Evolutionary conservation across 495 filamentous ascomycete species (phyloP).

Genomic region (Xylaria palmicola): DNA sequence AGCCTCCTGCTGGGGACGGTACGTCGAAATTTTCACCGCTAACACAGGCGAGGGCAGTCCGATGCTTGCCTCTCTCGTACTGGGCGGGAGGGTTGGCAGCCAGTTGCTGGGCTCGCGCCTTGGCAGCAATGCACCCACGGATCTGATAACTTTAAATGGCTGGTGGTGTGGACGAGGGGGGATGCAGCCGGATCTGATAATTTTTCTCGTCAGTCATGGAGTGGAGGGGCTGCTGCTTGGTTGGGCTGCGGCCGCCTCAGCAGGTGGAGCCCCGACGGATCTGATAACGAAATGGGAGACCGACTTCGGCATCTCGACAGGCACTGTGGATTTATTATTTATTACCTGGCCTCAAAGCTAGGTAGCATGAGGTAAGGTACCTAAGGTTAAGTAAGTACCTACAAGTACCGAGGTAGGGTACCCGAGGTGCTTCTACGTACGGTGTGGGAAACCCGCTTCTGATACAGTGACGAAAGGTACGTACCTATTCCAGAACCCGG

Average conservation of each 20-base stretch:
- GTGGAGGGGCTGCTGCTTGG: neutral
- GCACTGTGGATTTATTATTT: too few relatives aligned
- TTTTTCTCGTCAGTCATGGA: constrained; percentile 9
- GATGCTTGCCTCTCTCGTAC: neutral
- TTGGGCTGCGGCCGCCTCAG: too few relatives aligned
- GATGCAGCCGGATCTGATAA: constrained; percentile 41
- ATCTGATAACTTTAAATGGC: constrained; percentile 52
- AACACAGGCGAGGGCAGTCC: constrained; percentile 2
- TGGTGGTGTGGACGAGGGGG: constrained; percentile 9
- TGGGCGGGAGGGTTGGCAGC: constrained; percentile 1
- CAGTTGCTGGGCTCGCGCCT: constrained; percentile 15
- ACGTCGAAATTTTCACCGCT: constrained; percentile 14
- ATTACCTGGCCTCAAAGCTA: too few relatives aligned
- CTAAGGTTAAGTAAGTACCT: neutral
- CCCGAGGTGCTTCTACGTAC: too few relatives aligned
- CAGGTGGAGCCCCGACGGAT: constrained; percentile 26
- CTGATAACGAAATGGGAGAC: constrained; percentile 28
- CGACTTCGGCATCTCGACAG: constrained; percentile 13
- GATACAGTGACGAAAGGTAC: too few relatives aligned
- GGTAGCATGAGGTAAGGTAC: too few relatives aligned
- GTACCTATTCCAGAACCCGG: too few relatives aligned
- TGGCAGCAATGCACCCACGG: constrained; percentile 34
- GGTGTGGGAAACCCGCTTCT: too few relatives aligned
- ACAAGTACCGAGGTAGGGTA: too few relatives aligned
- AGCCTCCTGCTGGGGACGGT: neutral